These are phyloP conservation scores for Hamigera avellanea DNA, from an alignment of 495 filamentous ascomycete species.

Conservation along the genomic window DNA sequence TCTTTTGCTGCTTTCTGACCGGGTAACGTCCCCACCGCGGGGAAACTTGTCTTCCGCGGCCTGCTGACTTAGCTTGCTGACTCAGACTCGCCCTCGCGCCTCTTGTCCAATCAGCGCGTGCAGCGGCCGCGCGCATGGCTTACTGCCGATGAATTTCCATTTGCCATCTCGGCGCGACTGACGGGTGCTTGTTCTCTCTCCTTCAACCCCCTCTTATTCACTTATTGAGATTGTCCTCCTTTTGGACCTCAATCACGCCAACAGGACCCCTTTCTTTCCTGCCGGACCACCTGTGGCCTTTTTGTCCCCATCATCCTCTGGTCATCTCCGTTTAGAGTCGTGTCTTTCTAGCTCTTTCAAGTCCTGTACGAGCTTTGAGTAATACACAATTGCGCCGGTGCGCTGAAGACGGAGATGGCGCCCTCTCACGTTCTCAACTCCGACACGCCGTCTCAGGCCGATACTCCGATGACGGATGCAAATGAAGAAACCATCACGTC, in stretches of 20 bases:
- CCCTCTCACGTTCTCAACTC: slow-evolving; percentile 39
- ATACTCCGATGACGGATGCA: slow-evolving; percentile 49
- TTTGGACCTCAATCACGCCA: no score
- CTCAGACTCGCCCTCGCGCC: slow-evolving; percentile 9
- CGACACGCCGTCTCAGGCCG: slow-evolving; percentile 36
- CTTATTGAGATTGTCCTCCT: no score
- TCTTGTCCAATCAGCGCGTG: slow-evolving; percentile 27
- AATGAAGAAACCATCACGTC: slow-evolving; percentile 37
- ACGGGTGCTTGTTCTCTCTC: slow-evolving; percentile 2
- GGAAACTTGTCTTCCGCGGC: slow-evolving; percentile 19
- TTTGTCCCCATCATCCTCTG: no score
- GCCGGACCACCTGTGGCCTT: no score
- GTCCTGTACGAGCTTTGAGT: no score
- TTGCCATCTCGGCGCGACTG: slow-evolving; percentile 26
- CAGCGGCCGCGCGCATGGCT: slow-evolving; percentile 12
- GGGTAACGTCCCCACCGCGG: slow-evolving; percentile 32
- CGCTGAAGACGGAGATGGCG: slow-evolving; percentile 41
- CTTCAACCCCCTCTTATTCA: no score
- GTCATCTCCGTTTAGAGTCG: no score
- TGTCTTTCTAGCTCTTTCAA: no score
- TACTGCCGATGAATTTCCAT: slow-evolving; percentile 19
- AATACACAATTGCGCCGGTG: slow-evolving; percentile 14
- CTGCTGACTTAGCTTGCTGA: slow-evolving; percentile 20
- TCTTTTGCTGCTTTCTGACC: slow-evolving; percentile 15
- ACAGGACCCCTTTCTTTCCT: no score